Conservation (phyloP, 345 rosid genomes). For the Eucalyptus marginata region DNA sequence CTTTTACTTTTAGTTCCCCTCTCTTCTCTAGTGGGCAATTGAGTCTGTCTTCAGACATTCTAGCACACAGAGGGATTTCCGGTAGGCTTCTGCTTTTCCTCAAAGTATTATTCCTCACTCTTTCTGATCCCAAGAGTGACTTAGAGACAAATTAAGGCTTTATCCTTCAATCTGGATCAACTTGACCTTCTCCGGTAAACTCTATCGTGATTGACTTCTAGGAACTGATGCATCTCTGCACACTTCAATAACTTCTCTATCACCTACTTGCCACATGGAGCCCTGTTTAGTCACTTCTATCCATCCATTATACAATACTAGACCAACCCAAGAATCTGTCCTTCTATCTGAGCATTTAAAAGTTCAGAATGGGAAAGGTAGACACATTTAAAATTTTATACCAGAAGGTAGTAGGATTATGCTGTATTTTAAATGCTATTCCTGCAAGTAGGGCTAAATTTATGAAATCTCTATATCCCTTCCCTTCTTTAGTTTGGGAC, state of each 20-base stretch:
- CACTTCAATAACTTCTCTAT: background rate
- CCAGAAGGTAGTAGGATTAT: background rate
- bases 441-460: background rate
- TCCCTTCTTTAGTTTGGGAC: background rate
- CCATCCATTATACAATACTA: background rate
- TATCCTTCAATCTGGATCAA: too few species aligned
- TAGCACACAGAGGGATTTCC: background rate
- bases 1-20: background rate
- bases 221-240: background rate
- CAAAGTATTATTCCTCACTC: too few species aligned
- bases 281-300: background rate
- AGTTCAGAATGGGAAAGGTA: background rate
- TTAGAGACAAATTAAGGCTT: too few species aligned
- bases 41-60: background rate
- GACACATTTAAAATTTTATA: background rate
- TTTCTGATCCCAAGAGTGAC: too few species aligned
- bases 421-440: background rate
- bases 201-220: background rate
- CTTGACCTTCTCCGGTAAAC: too few species aligned
- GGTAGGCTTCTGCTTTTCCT: too few species aligned
- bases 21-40: background rate
- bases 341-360: background rate
- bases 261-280: background rate
- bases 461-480: background rate
- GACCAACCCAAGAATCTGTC: background rate